A percentile compares a stretch with the other conserved stretches of the same genome.
Evolutionary conservation across 805 yeast species (phyloP).

Genomic region (Grigorovia yakushimaensis): DNA sequence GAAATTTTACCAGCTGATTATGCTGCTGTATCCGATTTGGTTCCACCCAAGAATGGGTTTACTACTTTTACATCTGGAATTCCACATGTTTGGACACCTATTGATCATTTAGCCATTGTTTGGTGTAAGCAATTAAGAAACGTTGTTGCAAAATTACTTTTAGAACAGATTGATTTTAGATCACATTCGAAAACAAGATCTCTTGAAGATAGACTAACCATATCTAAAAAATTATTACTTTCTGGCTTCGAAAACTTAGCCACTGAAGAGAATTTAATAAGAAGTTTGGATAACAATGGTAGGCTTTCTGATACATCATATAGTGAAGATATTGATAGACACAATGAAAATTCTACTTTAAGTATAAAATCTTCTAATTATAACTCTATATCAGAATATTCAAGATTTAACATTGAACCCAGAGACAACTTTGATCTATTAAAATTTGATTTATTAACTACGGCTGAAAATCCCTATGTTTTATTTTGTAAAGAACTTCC

Average conservation of each 20-base stretch:
- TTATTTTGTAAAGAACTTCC: constrained; percentile 10
- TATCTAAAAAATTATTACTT: constrained; percentile 37
- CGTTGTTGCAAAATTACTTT: constrained; percentile 46
- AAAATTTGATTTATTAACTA: constrained; percentile 13
- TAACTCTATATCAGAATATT: neutral
- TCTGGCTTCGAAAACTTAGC: constrained; percentile 48
- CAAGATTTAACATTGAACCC: constrained; percentile 2
- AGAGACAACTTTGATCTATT: neutral
- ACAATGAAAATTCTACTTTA: constrained; percentile 2
- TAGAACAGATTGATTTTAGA: constrained; percentile 46
- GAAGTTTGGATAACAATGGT: neutral
- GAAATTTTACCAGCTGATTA: constrained; percentile 82
- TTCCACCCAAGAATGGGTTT: constrained; percentile 71
- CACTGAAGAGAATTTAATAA: constrained; percentile 1
- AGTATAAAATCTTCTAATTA: neutral
- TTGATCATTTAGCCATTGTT: constrained; percentile 89
- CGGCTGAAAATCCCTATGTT: constrained; percentile 6
- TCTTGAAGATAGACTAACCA: constrained; percentile 46
- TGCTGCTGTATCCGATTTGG: constrained; percentile 58
- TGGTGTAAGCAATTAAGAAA: constrained; percentile 89
- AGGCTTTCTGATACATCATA: constrained; percentile 3
- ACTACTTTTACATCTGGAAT: constrained; percentile 78
- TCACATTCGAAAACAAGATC: constrained; percentile 42
- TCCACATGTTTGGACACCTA: constrained; percentile 86
- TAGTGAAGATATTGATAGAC: neutral